A percentile compares a stretch with the other conserved stretches of the same genome.
phyloP scores from a whole-genome alignment of 371 early-diverging fungal species.

The Zancudomyces culisetae region DNA sequence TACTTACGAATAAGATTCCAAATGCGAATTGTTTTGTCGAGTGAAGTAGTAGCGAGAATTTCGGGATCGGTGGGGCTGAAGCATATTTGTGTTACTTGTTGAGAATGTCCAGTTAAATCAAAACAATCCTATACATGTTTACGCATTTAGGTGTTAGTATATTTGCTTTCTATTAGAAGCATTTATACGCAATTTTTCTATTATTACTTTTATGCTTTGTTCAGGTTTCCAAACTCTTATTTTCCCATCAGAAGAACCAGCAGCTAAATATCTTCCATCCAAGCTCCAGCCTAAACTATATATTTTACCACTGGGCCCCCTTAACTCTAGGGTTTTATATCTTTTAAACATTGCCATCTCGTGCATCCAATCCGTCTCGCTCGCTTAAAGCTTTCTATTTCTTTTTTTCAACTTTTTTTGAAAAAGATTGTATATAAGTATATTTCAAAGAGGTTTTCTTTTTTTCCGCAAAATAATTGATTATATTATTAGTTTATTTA shows the following conservation, averaged over 20 bases:
- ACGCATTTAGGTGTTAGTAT: too few relatives aligned
- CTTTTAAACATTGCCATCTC: not conserved
- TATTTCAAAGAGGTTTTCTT: too few relatives aligned
- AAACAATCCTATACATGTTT: not conserved
- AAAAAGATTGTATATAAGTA: too few relatives aligned
- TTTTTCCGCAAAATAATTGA: too few relatives aligned
- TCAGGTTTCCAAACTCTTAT: not conserved
- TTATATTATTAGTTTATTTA: too few relatives aligned
- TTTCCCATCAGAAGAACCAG: not conserved
- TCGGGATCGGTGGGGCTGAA: not conserved
- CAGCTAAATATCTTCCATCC: conserved; percentile 1
- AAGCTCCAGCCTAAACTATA: conserved; percentile 1
- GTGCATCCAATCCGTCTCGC: too few relatives aligned
- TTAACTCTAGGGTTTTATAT: not conserved
- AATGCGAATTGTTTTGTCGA: conserved; percentile 3
- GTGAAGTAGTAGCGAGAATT: not conserved
- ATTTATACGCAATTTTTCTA: too few relatives aligned
- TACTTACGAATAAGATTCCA: conserved; percentile 2
- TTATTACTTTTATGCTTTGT: not conserved
- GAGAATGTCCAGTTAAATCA: conserved; percentile 2
- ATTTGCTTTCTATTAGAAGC: too few relatives aligned
- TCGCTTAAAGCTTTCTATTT: too few relatives aligned
- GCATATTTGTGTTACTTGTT: not conserved
- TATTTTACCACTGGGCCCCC: not conserved
- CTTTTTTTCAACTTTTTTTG: too few relatives aligned